Percentiles rank a stretch among this genome's conserved stretches.
These are phyloP conservation scores for Tetrahymena borealis DNA, from an alignment of 73 alveolate species.

Conservation along the genomic window DNA sequence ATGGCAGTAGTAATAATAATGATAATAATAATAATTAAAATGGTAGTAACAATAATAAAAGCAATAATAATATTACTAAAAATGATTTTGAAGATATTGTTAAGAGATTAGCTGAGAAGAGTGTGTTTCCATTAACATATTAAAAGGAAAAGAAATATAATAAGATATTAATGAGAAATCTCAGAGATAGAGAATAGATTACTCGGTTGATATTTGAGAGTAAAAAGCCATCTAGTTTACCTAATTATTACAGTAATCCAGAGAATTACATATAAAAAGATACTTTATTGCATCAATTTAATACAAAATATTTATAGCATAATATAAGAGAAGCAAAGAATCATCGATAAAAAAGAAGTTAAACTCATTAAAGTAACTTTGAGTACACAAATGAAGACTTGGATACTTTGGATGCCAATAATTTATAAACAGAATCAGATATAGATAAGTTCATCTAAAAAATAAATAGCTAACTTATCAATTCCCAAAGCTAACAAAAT, in stretches of 20 bases:
- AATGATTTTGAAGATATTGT: neutral
- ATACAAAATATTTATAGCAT: neutral
- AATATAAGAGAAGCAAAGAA: neutral
- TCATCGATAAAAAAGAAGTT: neutral
- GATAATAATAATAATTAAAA: too few relatives aligned
- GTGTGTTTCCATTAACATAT: neutral
- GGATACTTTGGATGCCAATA: neutral
- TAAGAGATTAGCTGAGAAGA: neutral
- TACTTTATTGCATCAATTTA: neutral
- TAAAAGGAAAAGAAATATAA: neutral
- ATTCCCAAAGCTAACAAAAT: neutral
- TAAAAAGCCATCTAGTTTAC: neutral
- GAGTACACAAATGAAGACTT: neutral
- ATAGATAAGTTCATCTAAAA: neutral
- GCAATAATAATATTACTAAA: neutral
- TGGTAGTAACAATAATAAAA: too few relatives aligned
- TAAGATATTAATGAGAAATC: neutral
- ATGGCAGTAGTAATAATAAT: too few relatives aligned
- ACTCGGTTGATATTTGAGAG: neutral
- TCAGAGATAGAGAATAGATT: neutral
- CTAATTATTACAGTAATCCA: neutral
- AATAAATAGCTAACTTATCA: neutral
- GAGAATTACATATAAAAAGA: neutral
- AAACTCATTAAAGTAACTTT: neutral
- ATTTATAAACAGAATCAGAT: neutral